Base-by-base conservation (phyloP, 495 filamentous ascomycete species). In the Hyaloscypha finlandica region DNA sequence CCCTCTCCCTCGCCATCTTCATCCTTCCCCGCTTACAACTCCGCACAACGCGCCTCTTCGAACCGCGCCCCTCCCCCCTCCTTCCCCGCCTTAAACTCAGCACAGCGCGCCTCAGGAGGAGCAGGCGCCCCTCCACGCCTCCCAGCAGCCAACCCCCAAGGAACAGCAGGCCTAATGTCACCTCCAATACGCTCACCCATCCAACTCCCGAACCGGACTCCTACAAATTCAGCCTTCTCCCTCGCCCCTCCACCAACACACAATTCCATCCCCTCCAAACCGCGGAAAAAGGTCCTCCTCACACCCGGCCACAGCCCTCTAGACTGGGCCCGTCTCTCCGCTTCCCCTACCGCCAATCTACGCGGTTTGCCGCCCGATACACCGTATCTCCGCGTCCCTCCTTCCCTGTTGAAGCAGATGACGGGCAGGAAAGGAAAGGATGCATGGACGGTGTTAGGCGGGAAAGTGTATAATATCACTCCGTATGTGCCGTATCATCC, bases 401-500 rank as follows among this genome's bases (percentile, higher is more conserved):
- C 94, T 8, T 89, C 87, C 25, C 82, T 91, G 79, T 85, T 99
- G 9, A 86, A 87, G 70, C 72, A 79, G 33, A 86, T 91, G 72
- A 93, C 89, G 68, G 92, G 92, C 2, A 86, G 93, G 35, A 90
- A 89, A 67, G 92, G 91, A 3, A 87, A 86, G 53, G 90, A 95
- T 64, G 93, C 93, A 4, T 99, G 95, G 95, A 95, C 89, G 9
- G 89, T 85, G 20, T 89, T 94, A 45, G 88, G 89, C 52, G 94
- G 94, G 1, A 88, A 88, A 68, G 94, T 98, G 37, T 99, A 97
- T 76, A 98, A 99, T 75, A 87, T 99, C 63, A 89, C 87, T 2
- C 92, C 94, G 1, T 99, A 99, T 75, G 65, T 93, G 48, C 87
- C 90, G 1, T 99, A 92, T 74, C 95, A 99, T 73, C 95, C 95